Base-by-base conservation (phyloP, 371 early-diverging fungal genomes). In the Syncephalastrum sp. region DNA sequence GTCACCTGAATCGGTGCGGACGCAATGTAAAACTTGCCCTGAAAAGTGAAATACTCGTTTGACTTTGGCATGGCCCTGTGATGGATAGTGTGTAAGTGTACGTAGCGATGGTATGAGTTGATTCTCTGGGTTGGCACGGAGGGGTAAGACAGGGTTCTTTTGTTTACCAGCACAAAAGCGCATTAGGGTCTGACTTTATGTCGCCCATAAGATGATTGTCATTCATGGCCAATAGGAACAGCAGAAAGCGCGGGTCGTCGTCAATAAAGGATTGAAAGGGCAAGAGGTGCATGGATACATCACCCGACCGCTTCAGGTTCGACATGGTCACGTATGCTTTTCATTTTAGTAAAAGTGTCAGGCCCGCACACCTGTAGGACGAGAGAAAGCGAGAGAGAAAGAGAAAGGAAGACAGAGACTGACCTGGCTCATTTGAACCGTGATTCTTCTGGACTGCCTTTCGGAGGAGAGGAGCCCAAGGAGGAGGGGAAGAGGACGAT, bases 1-100 rank as follows among this genome's bases (percentile, higher is more conserved):
- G 86, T 86, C 8, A 90, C 84, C 63, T 90, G 83, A 38, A 82
- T 82, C 2, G 91, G 87, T 3, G 90, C 79, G 0, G 88, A 84
- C 5, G 84, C 83, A 49, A 91, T 85, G 65, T 87, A 90, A 50
- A 89, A 81, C 52, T 84, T 77, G 44, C 92, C 91, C 4, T 81
- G 72, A 33, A 90, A 67, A 45, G 77, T 81, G 58, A 82, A 90
- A 47, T 84, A 82, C 54, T 90, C 89, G 46, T 82, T 76, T 0
- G 88, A 70, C 51, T 82, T 86, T 14, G 87, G 85, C 86, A 90
- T 85, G 5, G 75, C 79, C 88, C 88, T 87, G 17, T 38, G 5
- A 33, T 33, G 8, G 3, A 33, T 10, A 2, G 10, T 33, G 16
- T 19, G 43, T 41, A 42, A 6, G 19, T n/a, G 49, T 10, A n/a